Percentiles rank a stretch among this genome's conserved stretches.
These are phyloP conservation scores for Daldinia bambusicola DNA, from an alignment of 495 filamentous ascomycete genomes.

Conservation along the genomic window DNA sequence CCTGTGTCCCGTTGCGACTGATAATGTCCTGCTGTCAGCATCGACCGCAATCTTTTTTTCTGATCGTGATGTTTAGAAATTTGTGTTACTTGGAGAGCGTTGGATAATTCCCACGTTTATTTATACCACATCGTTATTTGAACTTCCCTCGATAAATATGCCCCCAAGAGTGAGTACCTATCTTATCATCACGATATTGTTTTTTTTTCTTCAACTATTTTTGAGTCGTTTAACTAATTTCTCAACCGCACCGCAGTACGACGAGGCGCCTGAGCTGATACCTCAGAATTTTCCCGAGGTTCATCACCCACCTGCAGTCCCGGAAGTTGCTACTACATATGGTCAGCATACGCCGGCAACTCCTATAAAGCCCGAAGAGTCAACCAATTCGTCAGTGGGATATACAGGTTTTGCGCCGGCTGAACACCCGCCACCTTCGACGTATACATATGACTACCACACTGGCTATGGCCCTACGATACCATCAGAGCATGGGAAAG, in stretches of 20 bases:
- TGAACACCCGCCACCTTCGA: conserved; percentile 14
- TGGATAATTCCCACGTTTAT: not conserved
- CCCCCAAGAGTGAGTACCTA: conserved; percentile 38
- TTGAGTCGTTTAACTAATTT: conserved; percentile 1
- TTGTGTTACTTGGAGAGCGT: not conserved
- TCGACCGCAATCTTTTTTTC: conserved; percentile 18
- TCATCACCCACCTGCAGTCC: conserved; percentile 40
- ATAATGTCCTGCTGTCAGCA: conserved; percentile 21
- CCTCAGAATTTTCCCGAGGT: conserved; percentile 54
- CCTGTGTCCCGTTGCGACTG: conserved; percentile 15
- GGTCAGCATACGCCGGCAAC: conserved; percentile 19
- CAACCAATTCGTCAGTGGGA: conserved; percentile 18
- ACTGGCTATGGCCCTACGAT: conserved; percentile 17
- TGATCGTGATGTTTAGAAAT: conserved; percentile 25
- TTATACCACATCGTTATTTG: conserved; percentile 5
- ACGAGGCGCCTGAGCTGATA: conserved; percentile 55
- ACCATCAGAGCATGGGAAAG: conserved; percentile 28
- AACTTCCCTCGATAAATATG: conserved; percentile 21
- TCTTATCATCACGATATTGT: not conserved
- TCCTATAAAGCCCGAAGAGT: conserved; percentile 30
- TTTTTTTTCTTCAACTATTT: not conserved
- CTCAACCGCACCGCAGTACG: conserved; percentile 43
- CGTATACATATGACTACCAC: conserved; percentile 30
- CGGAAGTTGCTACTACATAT: conserved; percentile 30
- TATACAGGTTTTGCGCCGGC: conserved; percentile 21